These are phyloP conservation scores for Quercus agrifolia DNA, from an alignment of 306 rosid genomes.

Conservation along the genomic window DNA sequence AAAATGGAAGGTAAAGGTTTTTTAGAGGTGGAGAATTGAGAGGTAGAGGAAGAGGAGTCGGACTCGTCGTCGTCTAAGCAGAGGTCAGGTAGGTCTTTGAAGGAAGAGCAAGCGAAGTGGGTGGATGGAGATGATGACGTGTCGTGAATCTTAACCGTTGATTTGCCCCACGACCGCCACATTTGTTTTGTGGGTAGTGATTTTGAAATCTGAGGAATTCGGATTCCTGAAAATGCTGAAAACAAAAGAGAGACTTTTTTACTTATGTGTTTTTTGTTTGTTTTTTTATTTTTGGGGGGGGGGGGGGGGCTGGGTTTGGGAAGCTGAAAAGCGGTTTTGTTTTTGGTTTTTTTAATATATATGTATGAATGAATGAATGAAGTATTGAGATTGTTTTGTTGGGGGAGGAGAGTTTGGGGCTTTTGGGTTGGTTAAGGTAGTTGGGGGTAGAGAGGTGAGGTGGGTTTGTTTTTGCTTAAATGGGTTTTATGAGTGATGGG, in stretches of 20 bases:
- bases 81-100: constrained; percentile 79
- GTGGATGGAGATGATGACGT: constrained; percentile 48
- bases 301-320: not conserved
- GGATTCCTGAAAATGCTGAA: not conserved
- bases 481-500: constrained; percentile 31
- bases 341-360: not conserved
- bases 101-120: constrained; percentile 72
- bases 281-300: not conserved
- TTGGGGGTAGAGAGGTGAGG: constrained; percentile 38
- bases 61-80: constrained; percentile 43
- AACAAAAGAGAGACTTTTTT: not conserved
- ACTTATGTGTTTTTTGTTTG: constrained; percentile 5
- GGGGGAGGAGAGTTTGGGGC: constrained; percentile 9
- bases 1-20: constrained; percentile 57
- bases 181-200: constrained; percentile 60
- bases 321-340: not conserved
- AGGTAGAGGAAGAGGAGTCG: not conserved
- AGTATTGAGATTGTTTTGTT: not conserved
- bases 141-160: constrained; percentile 56
- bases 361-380: too few species aligned
- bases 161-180: constrained; percentile 86
- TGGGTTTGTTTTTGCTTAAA: constrained; percentile 27
- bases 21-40: constrained; percentile 25
- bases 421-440: constrained; percentile 38
- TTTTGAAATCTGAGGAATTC: not conserved